Evolutionary conservation across 2,329 filamentous ascomycete genomes (phyloP).

Genomic region (Eurotiales sp.): DNA sequence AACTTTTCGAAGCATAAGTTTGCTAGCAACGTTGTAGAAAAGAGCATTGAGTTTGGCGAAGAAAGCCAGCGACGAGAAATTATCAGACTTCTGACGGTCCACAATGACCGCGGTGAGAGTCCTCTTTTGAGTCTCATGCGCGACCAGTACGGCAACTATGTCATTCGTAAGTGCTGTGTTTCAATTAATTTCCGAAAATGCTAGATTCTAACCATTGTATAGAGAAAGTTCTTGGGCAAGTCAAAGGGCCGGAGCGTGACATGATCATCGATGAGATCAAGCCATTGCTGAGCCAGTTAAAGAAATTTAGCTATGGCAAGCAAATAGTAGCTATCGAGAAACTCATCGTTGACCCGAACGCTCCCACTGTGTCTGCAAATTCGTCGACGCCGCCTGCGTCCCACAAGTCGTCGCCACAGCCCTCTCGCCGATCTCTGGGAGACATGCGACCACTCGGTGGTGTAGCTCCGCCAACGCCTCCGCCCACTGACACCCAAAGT

Average conservation of each 20-base stretch:
- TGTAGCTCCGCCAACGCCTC: conserved; percentile 59
- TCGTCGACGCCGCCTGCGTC: conserved; percentile 38
- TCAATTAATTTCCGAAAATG: neutral
- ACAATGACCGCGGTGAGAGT: conserved; percentile 62
- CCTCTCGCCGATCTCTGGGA: conserved; percentile 30
- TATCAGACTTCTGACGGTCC: conserved; percentile 57
- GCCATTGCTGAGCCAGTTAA: conserved; percentile 58
- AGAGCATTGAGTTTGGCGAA: conserved; percentile 72
- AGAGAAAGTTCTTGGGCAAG: conserved; percentile 74
- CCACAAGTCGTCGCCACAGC: conserved; percentile 38
- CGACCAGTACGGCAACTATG: conserved; percentile 93
- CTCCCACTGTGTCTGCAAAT: conserved; percentile 27
- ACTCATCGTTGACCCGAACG: conserved; percentile 41
- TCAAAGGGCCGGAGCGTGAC: conserved; percentile 59
- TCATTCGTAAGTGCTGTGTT: conserved; percentile 73
- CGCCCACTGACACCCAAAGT: conserved; percentile 67
- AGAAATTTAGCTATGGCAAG: conserved; percentile 62
- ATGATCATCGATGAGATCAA: conserved; percentile 62
- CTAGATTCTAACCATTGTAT: conserved; percentile 22
- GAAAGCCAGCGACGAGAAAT: conserved; percentile 67
- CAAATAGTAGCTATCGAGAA: conserved; percentile 64
- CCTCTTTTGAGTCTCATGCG: conserved; percentile 76
- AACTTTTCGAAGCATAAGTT: conserved; percentile 89
- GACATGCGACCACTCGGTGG: conserved; percentile 47
- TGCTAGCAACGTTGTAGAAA: conserved; percentile 95